Conservation (phyloP, 805 yeast genomes). For the Saturnispora galanensis region DNA sequence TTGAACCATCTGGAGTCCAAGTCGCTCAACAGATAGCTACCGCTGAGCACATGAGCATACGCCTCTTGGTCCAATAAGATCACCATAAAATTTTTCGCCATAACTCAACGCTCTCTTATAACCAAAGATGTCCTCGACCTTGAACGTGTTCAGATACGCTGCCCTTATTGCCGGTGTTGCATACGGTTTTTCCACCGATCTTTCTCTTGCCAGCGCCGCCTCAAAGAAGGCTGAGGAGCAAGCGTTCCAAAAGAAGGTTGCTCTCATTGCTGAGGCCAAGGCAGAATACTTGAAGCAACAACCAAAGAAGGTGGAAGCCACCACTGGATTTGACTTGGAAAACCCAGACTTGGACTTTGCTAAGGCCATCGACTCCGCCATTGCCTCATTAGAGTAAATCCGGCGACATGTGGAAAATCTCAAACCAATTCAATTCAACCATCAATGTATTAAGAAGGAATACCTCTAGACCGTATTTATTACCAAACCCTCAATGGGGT, state of each 20-base stretch:
- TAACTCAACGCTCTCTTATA: not conserved
- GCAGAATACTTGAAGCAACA: slow-evolving; percentile 68
- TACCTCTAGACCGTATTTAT: too few relatives aligned
- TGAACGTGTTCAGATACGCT: slow-evolving; percentile 82
- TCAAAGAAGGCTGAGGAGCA: slow-evolving; percentile 45
- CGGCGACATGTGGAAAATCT: too few relatives aligned
- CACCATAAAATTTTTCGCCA: not conserved
- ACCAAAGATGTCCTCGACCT: not conserved
- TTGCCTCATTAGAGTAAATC: slow-evolving; percentile 14
- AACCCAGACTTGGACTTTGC: slow-evolving; percentile 88
- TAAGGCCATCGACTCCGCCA: slow-evolving; percentile 54
- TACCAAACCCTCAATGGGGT: too few relatives aligned
- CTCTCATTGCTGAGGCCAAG: slow-evolving; percentile 81
- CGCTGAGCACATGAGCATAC: too few relatives aligned
- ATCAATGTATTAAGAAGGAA: too few relatives aligned
- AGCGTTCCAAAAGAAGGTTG: slow-evolving; percentile 55
- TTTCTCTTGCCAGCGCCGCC: slow-evolving; percentile 52
- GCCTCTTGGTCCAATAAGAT: not conserved
- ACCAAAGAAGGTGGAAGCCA: slow-evolving; percentile 33
- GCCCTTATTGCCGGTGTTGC: slow-evolving; percentile 80
- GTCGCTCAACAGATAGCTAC: too few relatives aligned
- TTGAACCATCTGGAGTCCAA: too few relatives aligned
- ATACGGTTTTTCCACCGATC: slow-evolving; percentile 83
- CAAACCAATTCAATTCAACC: too few relatives aligned
- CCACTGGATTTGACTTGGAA: slow-evolving; percentile 56